Percentiles rank a stretch among this genome's conserved stretches.
Conservation (phyloP, 169 alveolate genomes). For the Plasmodium vinckei region DNA sequence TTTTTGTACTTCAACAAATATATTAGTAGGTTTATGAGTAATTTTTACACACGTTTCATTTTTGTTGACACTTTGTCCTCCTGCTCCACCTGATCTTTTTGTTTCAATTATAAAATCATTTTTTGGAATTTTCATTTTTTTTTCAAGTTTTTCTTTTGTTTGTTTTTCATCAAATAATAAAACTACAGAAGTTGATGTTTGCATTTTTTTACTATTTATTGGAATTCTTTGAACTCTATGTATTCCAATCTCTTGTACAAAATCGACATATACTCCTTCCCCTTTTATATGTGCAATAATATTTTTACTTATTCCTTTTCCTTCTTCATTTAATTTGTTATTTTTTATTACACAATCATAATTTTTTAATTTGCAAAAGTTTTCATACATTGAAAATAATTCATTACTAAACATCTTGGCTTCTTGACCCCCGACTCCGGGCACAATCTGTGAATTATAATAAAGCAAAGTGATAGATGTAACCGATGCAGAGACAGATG, state of each 20-base stretch:
- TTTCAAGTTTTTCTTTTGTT: constrained; percentile 17
- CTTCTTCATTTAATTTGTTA: constrained; percentile 32
- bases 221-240: constrained; percentile 94
- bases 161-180: constrained; percentile 87
- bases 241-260: constrained; percentile 84
- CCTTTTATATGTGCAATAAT: constrained; percentile 85
- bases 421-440: constrained; percentile 94
- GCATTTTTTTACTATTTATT: constrained; percentile 88
- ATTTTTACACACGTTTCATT: constrained; percentile 94
- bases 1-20: constrained; percentile 82
- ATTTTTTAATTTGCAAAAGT: constrained; percentile 75
- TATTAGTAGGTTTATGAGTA: constrained; percentile 94
- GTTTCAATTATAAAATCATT: constrained; percentile 90
- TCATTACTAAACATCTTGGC: constrained; percentile 89
- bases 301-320: constrained; percentile 81
- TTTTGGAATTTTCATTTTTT: constrained; percentile 67
- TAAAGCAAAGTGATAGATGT: neutral
- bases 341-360: constrained; percentile 73
- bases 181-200: constrained; percentile 92
- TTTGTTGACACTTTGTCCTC: constrained; percentile 96
- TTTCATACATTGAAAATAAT: constrained; percentile 86
- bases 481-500: neutral
- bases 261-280: constrained; percentile 78
- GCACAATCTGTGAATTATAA: constrained; percentile 79
- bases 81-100: constrained; percentile 95